Conservation (phyloP, 208 protist genomes). For the Crithidia fasciculata region DNA sequence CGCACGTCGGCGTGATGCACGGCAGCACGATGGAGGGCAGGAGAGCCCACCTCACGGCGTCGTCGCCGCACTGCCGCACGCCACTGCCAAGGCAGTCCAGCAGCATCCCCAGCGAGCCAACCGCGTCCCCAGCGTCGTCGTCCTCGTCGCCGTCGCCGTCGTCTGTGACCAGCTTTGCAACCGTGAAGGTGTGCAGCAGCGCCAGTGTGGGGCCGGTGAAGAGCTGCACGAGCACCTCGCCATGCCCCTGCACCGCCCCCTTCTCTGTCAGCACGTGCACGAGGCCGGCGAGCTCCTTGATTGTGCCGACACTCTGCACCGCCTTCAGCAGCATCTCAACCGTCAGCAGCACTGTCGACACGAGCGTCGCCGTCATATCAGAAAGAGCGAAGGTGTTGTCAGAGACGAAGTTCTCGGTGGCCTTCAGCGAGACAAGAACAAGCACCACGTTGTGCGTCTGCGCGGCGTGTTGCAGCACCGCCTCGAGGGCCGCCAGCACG, state of each 20-base stretch:
- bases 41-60: constrained; percentile 54
- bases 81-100: constrained; percentile 65
- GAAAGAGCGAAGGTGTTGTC: constrained; percentile 56
- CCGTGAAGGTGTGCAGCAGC: constrained; percentile 28
- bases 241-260: constrained; percentile 36
- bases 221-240: constrained; percentile 58
- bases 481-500: constrained; percentile 61
- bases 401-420: constrained; percentile 72
- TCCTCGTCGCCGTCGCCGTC: constrained; percentile 34
- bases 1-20: constrained; percentile 49
- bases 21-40: constrained; percentile 51
- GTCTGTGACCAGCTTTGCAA: background rate
- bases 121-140: constrained; percentile 31
- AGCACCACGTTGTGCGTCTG: constrained; percentile 43
- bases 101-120: constrained; percentile 51
- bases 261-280: constrained; percentile 68
- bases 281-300: constrained; percentile 56
- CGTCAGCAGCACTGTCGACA: constrained; percentile 50
- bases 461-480: constrained; percentile 41
- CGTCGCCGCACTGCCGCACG: constrained; percentile 33
- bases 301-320: constrained; percentile 40
- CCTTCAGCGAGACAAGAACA: constrained; percentile 51
- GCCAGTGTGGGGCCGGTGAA: constrained; percentile 48
- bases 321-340: constrained; percentile 55
- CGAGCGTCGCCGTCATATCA: constrained; percentile 55